phyloP scores from a whole-genome alignment of 179 eudicot species.

The Drosera spatulata region DNA sequence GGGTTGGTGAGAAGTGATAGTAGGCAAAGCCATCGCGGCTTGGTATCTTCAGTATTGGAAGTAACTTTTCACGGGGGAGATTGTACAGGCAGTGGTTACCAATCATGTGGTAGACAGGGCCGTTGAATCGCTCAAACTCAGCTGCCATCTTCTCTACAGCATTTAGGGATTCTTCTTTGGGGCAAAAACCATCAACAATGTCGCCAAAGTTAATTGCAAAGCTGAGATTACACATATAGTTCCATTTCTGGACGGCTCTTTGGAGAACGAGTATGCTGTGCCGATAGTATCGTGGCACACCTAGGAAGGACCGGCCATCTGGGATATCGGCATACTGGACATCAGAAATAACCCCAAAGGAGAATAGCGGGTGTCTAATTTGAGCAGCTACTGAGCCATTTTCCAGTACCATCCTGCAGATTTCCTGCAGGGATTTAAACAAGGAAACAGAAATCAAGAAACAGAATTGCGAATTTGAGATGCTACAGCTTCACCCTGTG shows the following conservation, averaged over 20 bases:
- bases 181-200: constrained; percentile 55
- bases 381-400: constrained; percentile 39
- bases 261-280: constrained; percentile 78
- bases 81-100: constrained; percentile 97
- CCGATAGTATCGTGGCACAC: constrained; percentile 80
- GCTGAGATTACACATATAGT: constrained; percentile 34
- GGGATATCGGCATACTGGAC: constrained; percentile 96
- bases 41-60: constrained; percentile 55
- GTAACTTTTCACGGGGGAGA: constrained; percentile 70
- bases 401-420: constrained; percentile 9
- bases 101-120: constrained; percentile 84
- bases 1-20: constrained; percentile 75
- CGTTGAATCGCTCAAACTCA: constrained; percentile 60
- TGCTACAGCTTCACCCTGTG: no score
- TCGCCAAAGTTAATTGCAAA: constrained; percentile 81
- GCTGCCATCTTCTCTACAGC: constrained; percentile 25
- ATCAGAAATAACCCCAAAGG: no score
- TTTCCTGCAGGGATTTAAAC: no score
- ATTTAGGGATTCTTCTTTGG: constrained; percentile 36
- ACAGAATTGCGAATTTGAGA: no score
- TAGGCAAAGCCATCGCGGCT: constrained; percentile 38
- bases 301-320: constrained; percentile 78
- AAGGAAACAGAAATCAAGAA: no score
- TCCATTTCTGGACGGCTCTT: constrained; percentile 79
- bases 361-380: constrained; percentile 66